Conservation (phyloP, 768 basidiomycete species). For the Kwoniella dejecticola region DNA sequence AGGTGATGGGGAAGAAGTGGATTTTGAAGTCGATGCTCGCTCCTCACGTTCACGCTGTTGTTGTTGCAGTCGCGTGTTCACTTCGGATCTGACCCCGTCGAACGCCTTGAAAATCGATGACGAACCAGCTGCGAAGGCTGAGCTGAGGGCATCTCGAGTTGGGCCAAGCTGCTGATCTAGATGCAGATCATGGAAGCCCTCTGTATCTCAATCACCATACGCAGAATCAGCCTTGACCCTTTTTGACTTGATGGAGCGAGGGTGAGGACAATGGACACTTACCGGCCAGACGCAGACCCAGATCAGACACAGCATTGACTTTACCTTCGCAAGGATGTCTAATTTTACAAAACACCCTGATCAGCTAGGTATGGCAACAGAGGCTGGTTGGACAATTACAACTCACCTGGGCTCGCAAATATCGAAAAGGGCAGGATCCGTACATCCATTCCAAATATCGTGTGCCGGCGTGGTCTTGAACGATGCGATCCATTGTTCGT, state of each 20-base stretch:
- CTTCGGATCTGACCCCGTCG: constrained; percentile 73
- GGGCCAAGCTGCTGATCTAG: constrained; percentile 92
- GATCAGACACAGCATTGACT: constrained; percentile 83
- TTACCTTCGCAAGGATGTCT: constrained; percentile 94
- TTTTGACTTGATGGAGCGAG: not conserved
- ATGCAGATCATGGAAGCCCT: constrained; percentile 91
- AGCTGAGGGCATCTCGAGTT: constrained; percentile 81
- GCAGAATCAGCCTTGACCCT: not conserved
- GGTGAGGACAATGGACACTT: constrained; percentile 10
- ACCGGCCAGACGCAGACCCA: constrained; percentile 78
- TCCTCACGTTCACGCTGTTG: constrained; percentile 38
- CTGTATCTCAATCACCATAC: constrained; percentile 46
- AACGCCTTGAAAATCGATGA: constrained; percentile 84
- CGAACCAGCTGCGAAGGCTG: constrained; percentile 72
- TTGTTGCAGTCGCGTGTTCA: constrained; percentile 44
- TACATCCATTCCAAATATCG: constrained; percentile 84
- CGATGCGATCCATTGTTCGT: constrained; percentile 80
- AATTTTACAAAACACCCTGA: not conserved
- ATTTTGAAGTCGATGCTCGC: not conserved
- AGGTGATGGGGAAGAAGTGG: not conserved
- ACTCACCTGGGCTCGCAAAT: constrained; percentile 87
- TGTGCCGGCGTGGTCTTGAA: constrained; percentile 86
- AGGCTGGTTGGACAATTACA: too few relatives aligned
- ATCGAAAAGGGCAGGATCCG: constrained; percentile 91
- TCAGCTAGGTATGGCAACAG: too few relatives aligned